These are phyloP conservation scores for Alternaria gansuensis DNA, from an alignment of 2,329 filamentous ascomycete species.

Conservation along the genomic window DNA sequence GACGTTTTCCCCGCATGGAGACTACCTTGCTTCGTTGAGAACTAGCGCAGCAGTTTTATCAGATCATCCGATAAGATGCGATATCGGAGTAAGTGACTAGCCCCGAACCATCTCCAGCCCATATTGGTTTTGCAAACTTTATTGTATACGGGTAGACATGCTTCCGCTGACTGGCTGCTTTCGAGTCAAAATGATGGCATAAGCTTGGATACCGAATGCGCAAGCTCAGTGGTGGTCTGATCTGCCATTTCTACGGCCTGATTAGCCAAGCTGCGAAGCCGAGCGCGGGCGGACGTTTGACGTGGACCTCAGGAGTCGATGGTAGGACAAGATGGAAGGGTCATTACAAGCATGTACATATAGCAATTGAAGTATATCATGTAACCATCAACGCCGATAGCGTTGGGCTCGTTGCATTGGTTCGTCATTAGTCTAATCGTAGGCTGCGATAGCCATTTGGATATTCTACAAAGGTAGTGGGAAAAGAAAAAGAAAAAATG, in stretches of 20 bases:
- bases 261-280: constrained; percentile 1
- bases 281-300: neutral
- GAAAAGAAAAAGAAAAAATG: neutral
- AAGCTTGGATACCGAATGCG: neutral
- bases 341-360: neutral
- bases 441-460: neutral
- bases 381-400: neutral
- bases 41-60: constrained; percentile 20
- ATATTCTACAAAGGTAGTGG: neutral
- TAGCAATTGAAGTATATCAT: neutral
- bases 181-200: neutral
- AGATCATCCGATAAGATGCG: constrained; percentile 32
- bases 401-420: neutral
- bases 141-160: neutral
- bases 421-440: constrained; percentile 2
- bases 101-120: constrained; percentile 16
- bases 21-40: neutral
- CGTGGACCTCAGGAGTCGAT: neutral
- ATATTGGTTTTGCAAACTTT: neutral
- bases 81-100: constrained; percentile 5
- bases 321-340: neutral
- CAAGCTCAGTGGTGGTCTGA: neutral
- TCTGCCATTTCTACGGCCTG: too few relatives aligned
- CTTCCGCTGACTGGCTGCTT: neutral
- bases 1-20: neutral